Evolutionary conservation across 2,329 filamentous ascomycete species (phyloP).

Genomic region (Pezicula neosporulosa): DNA sequence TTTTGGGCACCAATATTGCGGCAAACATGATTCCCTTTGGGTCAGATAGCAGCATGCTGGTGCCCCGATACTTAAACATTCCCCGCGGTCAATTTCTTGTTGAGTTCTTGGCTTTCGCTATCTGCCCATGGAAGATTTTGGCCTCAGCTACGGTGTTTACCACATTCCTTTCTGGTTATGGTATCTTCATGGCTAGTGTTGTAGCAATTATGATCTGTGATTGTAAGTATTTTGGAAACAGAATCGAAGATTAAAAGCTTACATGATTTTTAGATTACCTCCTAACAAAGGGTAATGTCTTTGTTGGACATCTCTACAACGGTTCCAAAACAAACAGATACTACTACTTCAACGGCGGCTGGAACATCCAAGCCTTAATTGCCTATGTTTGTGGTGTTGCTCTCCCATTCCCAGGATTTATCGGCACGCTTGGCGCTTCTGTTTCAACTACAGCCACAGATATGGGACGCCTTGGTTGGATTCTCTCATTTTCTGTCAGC

Average conservation of each 20-base stretch:
- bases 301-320: conserved; percentile 29
- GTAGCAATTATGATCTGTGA: conserved; percentile 25
- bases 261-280: conserved; percentile 33
- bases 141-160: conserved; percentile 53
- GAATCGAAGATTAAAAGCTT: neutral
- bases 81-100: conserved; percentile 50
- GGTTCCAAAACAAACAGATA: conserved; percentile 25
- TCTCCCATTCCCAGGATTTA: conserved; percentile 32
- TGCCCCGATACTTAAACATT: conserved; percentile 53
- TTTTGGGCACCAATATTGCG: conserved; percentile 52
- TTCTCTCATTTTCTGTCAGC: conserved; percentile 29
- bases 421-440: conserved; percentile 28
- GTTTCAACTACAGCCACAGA: conserved; percentile 27
- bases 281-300: conserved; percentile 32
- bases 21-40: conserved; percentile 52
- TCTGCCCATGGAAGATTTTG: conserved; percentile 63
- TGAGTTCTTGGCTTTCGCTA: conserved; percentile 49
- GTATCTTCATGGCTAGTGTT: conserved; percentile 53
- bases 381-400: conserved; percentile 31
- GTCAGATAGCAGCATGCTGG: conserved; percentile 51
- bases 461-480: conserved; percentile 32
- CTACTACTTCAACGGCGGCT: conserved; percentile 30
- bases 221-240: conserved; percentile 12
- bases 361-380: conserved; percentile 32
- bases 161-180: conserved; percentile 63